A percentile compares a stretch with the other conserved stretches of the same genome.
Evolutionary conservation across 768 basidiomycete species (phyloP).

Genomic region (Pulveroboletus frians): DNA sequence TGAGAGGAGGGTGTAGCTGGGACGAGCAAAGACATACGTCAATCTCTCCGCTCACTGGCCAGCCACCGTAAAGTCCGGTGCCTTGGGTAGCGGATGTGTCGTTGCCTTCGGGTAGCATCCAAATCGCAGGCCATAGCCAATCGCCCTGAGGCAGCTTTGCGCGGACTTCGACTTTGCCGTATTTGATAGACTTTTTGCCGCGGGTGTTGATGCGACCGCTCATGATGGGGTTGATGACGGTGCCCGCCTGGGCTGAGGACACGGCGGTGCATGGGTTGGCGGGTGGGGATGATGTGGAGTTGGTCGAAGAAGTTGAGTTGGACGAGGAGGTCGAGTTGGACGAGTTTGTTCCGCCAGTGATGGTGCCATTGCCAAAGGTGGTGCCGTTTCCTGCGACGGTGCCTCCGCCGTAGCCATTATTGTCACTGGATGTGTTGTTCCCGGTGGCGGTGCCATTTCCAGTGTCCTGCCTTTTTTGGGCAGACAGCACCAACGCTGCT

Average conservation of each 20-base stretch:
- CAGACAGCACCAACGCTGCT: slow-evolving; percentile 20
- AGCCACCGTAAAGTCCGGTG: slow-evolving; percentile 29
- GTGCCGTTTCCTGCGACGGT: slow-evolving; percentile 3
- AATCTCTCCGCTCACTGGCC: slow-evolving; percentile 56
- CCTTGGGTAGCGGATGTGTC: slow-evolving; percentile 14
- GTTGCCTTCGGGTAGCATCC: slow-evolving; percentile 29
- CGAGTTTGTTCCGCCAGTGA: slow-evolving; percentile 16
- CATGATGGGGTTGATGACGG: slow-evolving; percentile 49
- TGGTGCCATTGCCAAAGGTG: background rate
- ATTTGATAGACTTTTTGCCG: slow-evolving; percentile 44
- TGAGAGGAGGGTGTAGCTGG: background rate
- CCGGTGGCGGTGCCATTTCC: slow-evolving; percentile 3
- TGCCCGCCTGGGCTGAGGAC: slow-evolving; percentile 30
- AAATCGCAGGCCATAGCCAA: slow-evolving; percentile 34
- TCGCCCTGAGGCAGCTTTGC: slow-evolving; percentile 59
- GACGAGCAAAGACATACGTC: slow-evolving; percentile 38
- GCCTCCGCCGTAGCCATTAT: background rate
- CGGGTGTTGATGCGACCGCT: slow-evolving; percentile 51
- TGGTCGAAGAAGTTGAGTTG: slow-evolving; percentile 17
- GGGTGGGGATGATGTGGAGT: slow-evolving; percentile 14
- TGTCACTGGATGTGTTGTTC: background rate
- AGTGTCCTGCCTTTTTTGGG: slow-evolving; percentile 26
- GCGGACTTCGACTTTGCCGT: slow-evolving; percentile 53
- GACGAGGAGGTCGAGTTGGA: slow-evolving; percentile 17
- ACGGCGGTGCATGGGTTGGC: slow-evolving; percentile 39